Base-by-base conservation (phyloP, 2,329 filamentous ascomycete species). In the Colletotrichum sidae region DNA sequence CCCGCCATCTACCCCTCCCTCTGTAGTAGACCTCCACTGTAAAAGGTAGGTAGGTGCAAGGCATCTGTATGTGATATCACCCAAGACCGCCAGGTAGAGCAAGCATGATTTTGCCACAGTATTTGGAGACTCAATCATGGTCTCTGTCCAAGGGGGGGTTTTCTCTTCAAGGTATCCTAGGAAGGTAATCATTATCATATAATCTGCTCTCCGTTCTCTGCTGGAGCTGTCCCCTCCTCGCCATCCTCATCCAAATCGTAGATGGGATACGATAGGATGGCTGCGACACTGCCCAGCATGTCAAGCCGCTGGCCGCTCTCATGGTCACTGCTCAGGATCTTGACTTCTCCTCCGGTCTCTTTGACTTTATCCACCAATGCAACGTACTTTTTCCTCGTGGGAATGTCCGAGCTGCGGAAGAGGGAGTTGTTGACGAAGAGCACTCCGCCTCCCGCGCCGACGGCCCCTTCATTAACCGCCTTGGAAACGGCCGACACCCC, bases 251-350 rank as follows among this genome's bases (percentile, higher is more conserved):
- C 92, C 49, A 96, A 81, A 70, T 96, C 94, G 15, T 87, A 80
- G 42, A 98, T 85, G 0, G 96, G 94, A 75, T 94, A 99, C 11
- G 95, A 97, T 68, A 97, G 80, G 35, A 97, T 91, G 2, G 94
- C 94, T 13, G 95, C 96, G 67, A 99, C 91, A 15, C 94, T 92
- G 1, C 96, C 94, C 66, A 98, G 77, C 11, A 90, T 91, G 70
- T 94, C 92, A 12, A 99, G 79, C 65, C 94, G 84, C 80, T 91
- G 91, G 1, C 96, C 96, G 76, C 94, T 97, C 81, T 97, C 95
- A 77, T 98, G 95, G 73, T 96, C 91, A 72, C 92, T 94, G 77
- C 95, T 98, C 35, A 98, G 79, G n/a, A 98, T 88, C 58, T 92
- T 84, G 1, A 93, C 92, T 69, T 97, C 94, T 2, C 95, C 96